These are phyloP conservation scores for Thamnidium elegans DNA, from an alignment of 192 early-diverging fungal genomes.

Conservation along the genomic window DNA sequence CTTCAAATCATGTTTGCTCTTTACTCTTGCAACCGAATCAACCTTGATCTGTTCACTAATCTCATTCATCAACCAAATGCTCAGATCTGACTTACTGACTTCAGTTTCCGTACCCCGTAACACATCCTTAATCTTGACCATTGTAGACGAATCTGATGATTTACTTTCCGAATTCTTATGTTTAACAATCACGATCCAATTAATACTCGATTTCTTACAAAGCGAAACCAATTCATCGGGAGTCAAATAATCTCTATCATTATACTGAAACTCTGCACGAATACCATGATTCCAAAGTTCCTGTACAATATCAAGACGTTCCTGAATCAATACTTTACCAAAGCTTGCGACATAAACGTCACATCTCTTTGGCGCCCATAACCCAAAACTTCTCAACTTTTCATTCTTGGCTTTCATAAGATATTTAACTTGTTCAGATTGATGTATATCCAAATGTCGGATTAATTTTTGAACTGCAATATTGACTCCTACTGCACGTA, in stretches of 20 bases:
- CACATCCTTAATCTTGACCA: slow-evolving; percentile 75
- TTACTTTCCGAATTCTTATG: slow-evolving; percentile 44
- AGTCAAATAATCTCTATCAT: slow-evolving; percentile 62
- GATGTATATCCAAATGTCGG: slow-evolving; percentile 58
- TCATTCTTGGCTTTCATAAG: slow-evolving; percentile 39
- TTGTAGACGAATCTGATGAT: slow-evolving; percentile 26
- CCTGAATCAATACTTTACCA: slow-evolving; percentile 65
- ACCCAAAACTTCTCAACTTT: slow-evolving; percentile 41
- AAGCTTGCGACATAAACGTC: slow-evolving; percentile 82
- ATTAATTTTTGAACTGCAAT: slow-evolving; percentile 76
- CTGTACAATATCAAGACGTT: slow-evolving; percentile 71
- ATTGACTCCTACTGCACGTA: slow-evolving; percentile 75
- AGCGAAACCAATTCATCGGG: slow-evolving; percentile 59
- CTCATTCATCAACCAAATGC: slow-evolving; percentile 58
- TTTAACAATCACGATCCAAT: slow-evolving; percentile 79
- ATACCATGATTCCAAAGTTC: slow-evolving; percentile 80
- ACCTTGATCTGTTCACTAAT: slow-evolving; percentile 63
- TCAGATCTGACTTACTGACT: slow-evolving; percentile 53
- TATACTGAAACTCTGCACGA: slow-evolving; percentile 77
- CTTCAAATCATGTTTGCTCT: slow-evolving; percentile 37
- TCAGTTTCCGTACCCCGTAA: slow-evolving; percentile 69
- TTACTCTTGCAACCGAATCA: slow-evolving; percentile 51
- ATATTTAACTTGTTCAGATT: slow-evolving; percentile 41
- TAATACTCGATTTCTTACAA: slow-evolving; percentile 68
- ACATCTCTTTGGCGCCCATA: slow-evolving; percentile 57